A percentile compares a stretch with the other conserved stretches of the same genome.
These are phyloP conservation scores for Spathaspora sp. DNA, from an alignment of 805 yeast genomes.

Conservation along the genomic window DNA sequence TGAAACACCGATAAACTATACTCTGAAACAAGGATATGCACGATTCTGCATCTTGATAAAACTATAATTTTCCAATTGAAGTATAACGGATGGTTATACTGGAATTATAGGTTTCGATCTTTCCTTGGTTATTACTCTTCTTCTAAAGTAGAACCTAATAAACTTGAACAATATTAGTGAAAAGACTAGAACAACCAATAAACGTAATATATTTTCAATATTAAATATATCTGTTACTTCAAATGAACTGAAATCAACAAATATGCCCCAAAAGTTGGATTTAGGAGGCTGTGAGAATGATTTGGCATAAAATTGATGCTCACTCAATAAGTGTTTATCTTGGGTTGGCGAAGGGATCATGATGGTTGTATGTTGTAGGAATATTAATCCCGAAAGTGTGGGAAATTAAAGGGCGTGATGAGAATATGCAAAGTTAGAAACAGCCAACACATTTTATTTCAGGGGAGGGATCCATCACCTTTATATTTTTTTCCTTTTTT, in stretches of 20 bases:
- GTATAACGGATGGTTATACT: not conserved
- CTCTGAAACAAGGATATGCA: not conserved
- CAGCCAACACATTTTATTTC: not conserved
- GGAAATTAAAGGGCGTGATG: not conserved
- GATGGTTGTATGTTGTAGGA: not conserved
- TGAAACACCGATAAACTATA: too few species aligned
- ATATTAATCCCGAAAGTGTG: not conserved
- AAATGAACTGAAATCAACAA: not conserved
- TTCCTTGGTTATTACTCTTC: slow-evolving; percentile 5
- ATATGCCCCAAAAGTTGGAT: not conserved
- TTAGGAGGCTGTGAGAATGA: not conserved
- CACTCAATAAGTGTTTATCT: slow-evolving; percentile 14
- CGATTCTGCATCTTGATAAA: not conserved
- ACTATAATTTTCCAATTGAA: not conserved
- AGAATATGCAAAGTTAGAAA: not conserved
- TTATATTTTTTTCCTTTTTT: not conserved
- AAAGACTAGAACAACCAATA: slow-evolving; percentile 1
- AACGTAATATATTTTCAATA: not conserved
- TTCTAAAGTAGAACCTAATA: slow-evolving; percentile 1
- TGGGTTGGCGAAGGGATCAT: slow-evolving; percentile 21
- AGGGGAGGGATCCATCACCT: not conserved
- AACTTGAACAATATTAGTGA: not conserved
- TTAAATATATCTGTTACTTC: not conserved
- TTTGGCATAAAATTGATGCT: slow-evolving; percentile 8
- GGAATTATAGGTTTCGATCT: slow-evolving; percentile 1